A percentile compares a stretch with the other conserved stretches of the same genome.
Conservation (phyloP, 345 rosid genomes). For the Bruguiera parviflora region DNA sequence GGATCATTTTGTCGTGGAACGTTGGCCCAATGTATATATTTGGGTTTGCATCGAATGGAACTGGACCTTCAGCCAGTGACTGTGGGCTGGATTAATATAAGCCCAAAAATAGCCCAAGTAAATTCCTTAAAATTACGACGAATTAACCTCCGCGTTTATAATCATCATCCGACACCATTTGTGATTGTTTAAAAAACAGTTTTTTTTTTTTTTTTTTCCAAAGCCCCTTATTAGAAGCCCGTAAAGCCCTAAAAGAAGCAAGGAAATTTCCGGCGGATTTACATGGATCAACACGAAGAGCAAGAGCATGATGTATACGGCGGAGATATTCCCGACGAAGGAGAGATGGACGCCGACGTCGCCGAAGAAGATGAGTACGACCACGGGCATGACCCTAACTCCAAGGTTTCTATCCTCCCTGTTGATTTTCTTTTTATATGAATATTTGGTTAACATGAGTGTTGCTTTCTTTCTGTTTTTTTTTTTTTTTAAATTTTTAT, state of each 20-base stretch:
- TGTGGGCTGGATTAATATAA: not conserved
- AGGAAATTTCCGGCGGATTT: not conserved
- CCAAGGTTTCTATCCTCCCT: slow-evolving; percentile 46
- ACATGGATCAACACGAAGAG: slow-evolving; percentile 58
- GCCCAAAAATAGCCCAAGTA: slow-evolving; percentile 1
- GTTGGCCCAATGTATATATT: too few species aligned
- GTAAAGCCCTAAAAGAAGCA: not conserved
- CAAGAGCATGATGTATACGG: slow-evolving; percentile 89
- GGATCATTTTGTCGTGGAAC: too few species aligned
- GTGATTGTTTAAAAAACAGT: too few species aligned
- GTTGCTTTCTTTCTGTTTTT: not conserved
- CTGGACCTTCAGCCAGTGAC: not conserved
- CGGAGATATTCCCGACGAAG: slow-evolving; percentile 77
- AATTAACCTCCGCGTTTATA: slow-evolving; percentile 1
- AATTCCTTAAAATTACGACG: slow-evolving; percentile 3
- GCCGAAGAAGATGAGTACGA: slow-evolving; percentile 46
- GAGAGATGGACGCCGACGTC: slow-evolving; percentile 68
- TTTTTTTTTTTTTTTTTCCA: too few species aligned
- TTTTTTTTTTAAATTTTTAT: not conserved
- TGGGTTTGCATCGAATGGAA: too few species aligned
- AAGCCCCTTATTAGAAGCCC: not conserved
- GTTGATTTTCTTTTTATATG: not conserved
- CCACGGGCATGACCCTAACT: slow-evolving; percentile 44
- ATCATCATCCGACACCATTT: not conserved
- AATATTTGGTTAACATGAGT: not conserved